Conservation (phyloP, 148 eudicot species). For the Vaccinium corymbosum region DNA sequence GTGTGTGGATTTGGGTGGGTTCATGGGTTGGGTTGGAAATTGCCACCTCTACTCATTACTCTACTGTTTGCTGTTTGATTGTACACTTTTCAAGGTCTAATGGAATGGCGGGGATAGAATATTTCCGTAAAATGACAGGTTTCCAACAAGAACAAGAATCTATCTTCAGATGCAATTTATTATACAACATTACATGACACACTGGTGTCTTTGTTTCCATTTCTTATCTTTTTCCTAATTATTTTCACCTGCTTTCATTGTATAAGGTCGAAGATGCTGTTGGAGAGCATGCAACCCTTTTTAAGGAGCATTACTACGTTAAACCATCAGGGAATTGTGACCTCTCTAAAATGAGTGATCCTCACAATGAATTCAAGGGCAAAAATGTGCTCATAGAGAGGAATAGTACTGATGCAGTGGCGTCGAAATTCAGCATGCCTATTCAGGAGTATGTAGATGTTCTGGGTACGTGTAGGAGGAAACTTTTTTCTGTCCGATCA, state of each 20-base stretch:
- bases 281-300: slow-evolving; percentile 62
- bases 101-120: neutral
- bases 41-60: neutral
- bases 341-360: slow-evolving; percentile 82
- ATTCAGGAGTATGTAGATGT: slow-evolving; percentile 54
- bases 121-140: neutral
- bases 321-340: slow-evolving; percentile 87
- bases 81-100: neutral
- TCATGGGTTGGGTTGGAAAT: too few relatives aligned
- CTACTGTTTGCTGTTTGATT: neutral
- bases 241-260: slow-evolving; percentile 7
- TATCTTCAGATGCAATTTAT: neutral
- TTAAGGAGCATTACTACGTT: slow-evolving; percentile 84
- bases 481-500: slow-evolving; percentile 69
- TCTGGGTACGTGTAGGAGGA: slow-evolving; percentile 54
- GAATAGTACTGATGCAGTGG: slow-evolving; percentile 64
- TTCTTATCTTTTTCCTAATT: neutral
- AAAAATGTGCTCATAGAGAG: slow-evolving; percentile 91
- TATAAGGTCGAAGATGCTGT: slow-evolving; percentile 66
- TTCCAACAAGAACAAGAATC: neutral
- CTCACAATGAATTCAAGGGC: slow-evolving; percentile 79
- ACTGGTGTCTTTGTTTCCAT: neutral
- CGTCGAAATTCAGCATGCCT: slow-evolving; percentile 54
- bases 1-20: too few relatives aligned
- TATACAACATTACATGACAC: neutral